Conservation (phyloP, 164 flowering plant genomes). For the Berberis thunbergii region DNA sequence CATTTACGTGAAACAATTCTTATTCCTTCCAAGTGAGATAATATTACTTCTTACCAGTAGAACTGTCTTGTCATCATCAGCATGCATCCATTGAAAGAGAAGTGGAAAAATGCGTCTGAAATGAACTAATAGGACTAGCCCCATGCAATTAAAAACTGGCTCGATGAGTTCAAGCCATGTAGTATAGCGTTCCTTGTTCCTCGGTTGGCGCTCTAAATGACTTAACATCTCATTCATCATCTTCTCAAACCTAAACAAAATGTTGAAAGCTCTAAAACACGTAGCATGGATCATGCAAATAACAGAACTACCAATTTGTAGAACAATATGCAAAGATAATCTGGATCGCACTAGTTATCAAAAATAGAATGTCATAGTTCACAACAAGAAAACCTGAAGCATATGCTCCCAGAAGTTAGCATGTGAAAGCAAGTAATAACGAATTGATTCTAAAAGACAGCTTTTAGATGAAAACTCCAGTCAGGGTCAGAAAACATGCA, state of each 20-base stretch:
- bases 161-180: conserved; percentile 76
- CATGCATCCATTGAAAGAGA: conserved; percentile 87
- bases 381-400: no score
- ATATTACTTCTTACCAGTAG: conserved; percentile 46
- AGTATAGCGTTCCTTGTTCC: conserved; percentile 54
- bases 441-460: no score
- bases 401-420: no score
- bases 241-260: conserved; percentile 62
- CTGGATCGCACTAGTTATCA: no score
- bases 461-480: no score
- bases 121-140: conserved; percentile 74
- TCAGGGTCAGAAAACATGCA: no score
- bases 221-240: conserved; percentile 78
- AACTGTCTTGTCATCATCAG: conserved; percentile 82
- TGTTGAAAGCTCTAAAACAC: no score
- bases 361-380: no score
- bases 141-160: conserved; percentile 52
- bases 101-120: conserved; percentile 84
- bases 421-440: no score
- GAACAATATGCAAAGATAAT: no score
- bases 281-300: no score
- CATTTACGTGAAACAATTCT: not conserved
- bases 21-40: not conserved
- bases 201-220: conserved; percentile 92
- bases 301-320: no score